phyloP scores from a whole-genome alignment of 257 asterid species.

The Solanum lignicaule region DNA sequence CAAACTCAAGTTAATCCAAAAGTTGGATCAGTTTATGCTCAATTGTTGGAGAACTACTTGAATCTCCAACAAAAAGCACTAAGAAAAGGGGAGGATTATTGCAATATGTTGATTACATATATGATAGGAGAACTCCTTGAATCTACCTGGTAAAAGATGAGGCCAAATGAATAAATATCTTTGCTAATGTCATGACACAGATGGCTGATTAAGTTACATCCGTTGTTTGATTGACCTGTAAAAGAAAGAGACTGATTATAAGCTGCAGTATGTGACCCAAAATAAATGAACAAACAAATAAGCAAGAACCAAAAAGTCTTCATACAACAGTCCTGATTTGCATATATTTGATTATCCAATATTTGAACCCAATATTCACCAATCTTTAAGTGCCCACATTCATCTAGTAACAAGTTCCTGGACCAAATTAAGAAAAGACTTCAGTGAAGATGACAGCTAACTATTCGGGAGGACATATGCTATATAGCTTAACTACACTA shows the following conservation, averaged over 20 bases:
- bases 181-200: conserved; percentile 22
- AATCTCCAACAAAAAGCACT: not conserved
- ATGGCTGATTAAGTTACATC: not conserved
- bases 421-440: not conserved
- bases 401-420: conserved; percentile 57
- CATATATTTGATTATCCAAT: conserved; percentile 40
- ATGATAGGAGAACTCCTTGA: not conserved
- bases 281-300: not conserved
- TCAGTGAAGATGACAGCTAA: not conserved
- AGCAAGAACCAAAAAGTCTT: not conserved
- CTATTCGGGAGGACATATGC: not conserved
- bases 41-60: not conserved
- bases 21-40: not conserved
- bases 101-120: not conserved
- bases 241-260: not conserved
- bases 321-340: conserved; percentile 34
- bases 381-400: conserved; percentile 51
- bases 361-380: conserved; percentile 59
- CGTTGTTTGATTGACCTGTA: conserved; percentile 10
- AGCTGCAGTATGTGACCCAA: not conserved
- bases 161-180: conserved; percentile 41
- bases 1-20: not conserved
- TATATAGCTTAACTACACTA: not conserved
- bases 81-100: not conserved
- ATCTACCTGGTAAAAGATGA: conserved; percentile 36